These are phyloP conservation scores for Hanseniaspora sp. DNA, from an alignment of 1,139 yeast genomes.

Conservation along the genomic window DNA sequence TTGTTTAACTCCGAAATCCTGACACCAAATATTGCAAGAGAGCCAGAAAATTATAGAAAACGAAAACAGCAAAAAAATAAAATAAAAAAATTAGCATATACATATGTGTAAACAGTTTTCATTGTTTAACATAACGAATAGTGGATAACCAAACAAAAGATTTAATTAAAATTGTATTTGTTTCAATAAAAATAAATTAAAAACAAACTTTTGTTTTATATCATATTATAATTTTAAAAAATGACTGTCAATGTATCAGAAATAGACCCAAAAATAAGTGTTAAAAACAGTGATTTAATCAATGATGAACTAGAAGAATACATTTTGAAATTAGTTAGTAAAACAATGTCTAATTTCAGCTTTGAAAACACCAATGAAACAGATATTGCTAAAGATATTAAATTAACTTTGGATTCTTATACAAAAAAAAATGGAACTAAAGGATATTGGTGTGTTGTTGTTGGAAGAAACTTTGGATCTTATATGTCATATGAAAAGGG, in stretches of 20 bases:
- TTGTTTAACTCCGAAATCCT: too few species aligned
- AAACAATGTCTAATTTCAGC: constrained; percentile 39
- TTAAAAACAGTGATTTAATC: constrained; percentile 27
- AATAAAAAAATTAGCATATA: too few species aligned
- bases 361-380: constrained; percentile 9
- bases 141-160: too few species aligned
- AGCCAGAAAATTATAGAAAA: too few species aligned
- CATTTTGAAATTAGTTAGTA: constrained; percentile 49
- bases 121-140: too few species aligned
- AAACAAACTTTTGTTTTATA: not conserved
- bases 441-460: constrained; percentile 82
- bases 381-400: constrained; percentile 27
- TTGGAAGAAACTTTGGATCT: constrained; percentile 86
- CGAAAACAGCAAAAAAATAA: too few species aligned
- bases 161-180: too few species aligned
- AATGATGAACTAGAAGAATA: constrained; percentile 46
- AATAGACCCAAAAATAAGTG: not conserved
- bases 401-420: constrained; percentile 69
- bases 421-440: constrained; percentile 66
- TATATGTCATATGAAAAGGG: constrained; percentile 86
- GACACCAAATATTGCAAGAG: too few species aligned
- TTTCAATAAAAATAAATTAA: not conserved
- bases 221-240: not conserved
- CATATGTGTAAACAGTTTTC: too few species aligned
- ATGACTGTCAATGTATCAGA: constrained; percentile 14